Conservation (phyloP, 306 rosid species). For the Elaeagnus macrophylla region DNA sequence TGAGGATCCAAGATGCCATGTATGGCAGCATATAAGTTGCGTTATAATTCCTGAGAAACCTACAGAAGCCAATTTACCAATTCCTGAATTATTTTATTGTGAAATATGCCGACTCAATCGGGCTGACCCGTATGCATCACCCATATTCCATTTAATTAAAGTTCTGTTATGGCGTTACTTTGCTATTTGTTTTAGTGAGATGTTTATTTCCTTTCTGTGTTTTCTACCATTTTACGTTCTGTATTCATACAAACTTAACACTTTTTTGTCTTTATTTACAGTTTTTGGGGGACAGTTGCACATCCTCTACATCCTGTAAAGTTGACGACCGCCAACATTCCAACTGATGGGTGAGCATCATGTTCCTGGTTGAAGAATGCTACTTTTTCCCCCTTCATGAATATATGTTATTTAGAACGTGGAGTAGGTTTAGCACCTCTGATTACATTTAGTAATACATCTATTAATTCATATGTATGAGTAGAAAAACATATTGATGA, state of each 20-base stretch:
- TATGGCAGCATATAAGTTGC: conserved; percentile 91
- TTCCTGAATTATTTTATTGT: conserved; percentile 77
- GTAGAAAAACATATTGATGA: too few relatives aligned
- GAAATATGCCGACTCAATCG: conserved; percentile 88
- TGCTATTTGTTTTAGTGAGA: not conserved
- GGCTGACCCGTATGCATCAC: conserved; percentile 82
- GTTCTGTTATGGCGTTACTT: not conserved
- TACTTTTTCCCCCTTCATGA: not conserved
- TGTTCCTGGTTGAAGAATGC: not conserved
- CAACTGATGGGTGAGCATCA: conserved; percentile 75
- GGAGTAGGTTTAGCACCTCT: not conserved
- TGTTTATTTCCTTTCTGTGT: not conserved
- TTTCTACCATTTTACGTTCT: not conserved
- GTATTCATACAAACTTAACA: conserved; percentile 2
- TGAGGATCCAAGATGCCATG: conserved; percentile 71
- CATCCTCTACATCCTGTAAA: conserved; percentile 74
- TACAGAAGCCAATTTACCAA: conserved; percentile 52
- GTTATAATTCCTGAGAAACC: conserved; percentile 89
- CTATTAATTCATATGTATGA: too few relatives aligned
- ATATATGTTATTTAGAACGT: not conserved
- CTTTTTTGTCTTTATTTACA: conserved; percentile 29
- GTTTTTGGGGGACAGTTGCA: conserved; percentile 60
- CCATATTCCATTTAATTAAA: conserved; percentile 2
- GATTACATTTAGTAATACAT: too few relatives aligned
- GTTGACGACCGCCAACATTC: conserved; percentile 39